These are phyloP conservation scores for Fusarium neocosmosporiellum DNA, from an alignment of 2,329 filamentous ascomycete species.

Conservation along the genomic window DNA sequence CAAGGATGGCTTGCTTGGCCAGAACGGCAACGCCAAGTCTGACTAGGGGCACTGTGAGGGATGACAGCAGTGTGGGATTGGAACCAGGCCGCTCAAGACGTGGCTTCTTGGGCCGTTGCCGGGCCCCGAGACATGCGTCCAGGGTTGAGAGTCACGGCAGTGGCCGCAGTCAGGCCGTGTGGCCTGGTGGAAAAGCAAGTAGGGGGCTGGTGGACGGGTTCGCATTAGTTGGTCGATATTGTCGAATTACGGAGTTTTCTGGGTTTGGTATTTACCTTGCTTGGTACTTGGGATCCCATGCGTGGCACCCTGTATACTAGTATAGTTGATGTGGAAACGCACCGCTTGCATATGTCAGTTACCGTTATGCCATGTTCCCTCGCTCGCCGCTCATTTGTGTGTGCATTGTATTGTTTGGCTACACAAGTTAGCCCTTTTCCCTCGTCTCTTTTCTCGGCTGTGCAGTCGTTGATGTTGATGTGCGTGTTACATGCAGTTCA, in stretches of 20 bases:
- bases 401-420: background rate
- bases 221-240: constrained; percentile 7
- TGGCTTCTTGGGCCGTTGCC: background rate
- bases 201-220: constrained; percentile 21
- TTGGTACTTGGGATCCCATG: background rate
- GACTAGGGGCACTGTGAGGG: constrained; percentile 38
- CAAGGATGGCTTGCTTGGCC: constrained; percentile 74
- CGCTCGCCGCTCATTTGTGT: background rate
- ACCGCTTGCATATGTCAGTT: constrained; percentile 27
- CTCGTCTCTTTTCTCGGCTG: background rate
- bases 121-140: background rate
- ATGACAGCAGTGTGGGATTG: background rate
- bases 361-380: background rate
- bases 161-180: background rate
- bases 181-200: background rate
- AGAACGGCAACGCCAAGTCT: constrained; percentile 50
- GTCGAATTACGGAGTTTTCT: constrained; percentile 44
- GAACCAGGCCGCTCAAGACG: background rate
- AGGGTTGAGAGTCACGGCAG: background rate
- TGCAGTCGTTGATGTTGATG: background rate
- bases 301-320: constrained; percentile 33
- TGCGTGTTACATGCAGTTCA: background rate
- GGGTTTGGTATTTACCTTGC: constrained; percentile 27
- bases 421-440: background rate
- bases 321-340: constrained; percentile 19